Conservation (phyloP, 257 asterid species). For the Cordia subcordata region DNA sequence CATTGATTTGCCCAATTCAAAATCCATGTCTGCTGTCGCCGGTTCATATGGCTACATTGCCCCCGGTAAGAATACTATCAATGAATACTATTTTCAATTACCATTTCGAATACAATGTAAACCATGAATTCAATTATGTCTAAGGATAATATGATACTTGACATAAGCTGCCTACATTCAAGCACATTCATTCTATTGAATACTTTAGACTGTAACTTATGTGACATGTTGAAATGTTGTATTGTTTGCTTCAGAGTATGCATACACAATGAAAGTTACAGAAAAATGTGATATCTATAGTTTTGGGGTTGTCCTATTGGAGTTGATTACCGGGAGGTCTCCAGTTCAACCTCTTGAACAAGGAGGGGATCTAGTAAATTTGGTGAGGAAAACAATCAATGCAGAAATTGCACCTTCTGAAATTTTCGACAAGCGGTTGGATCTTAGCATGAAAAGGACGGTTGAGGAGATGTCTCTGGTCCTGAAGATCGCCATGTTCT, state of each 20-base stretch:
- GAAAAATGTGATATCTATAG: conserved; percentile 87
- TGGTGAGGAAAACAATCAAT: conserved; percentile 59
- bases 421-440: conserved; percentile 59
- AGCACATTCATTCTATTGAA: too few relatives aligned
- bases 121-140: neutral
- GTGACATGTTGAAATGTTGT: neutral
- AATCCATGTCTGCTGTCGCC: conserved; percentile 91
- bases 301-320: conserved; percentile 77
- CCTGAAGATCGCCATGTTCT: conserved; percentile 75
- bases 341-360: conserved; percentile 84
- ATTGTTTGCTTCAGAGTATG: conserved; percentile 54
- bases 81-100: neutral
- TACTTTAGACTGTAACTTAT: too few relatives aligned
- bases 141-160: neutral
- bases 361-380: conserved; percentile 76
- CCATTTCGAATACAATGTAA: neutral
- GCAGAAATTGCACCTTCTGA: conserved; percentile 32
- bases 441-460: conserved; percentile 43
- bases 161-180: too few relatives aligned
- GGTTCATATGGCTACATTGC: conserved; percentile 96
- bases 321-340: conserved; percentile 66
- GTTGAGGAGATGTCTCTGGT: conserved; percentile 67
- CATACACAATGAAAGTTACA: conserved; percentile 92
- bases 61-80: conserved; percentile 52
- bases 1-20: conserved; percentile 66